Evolutionary conservation across 2,329 filamentous ascomycete genomes (phyloP).

Genomic region (Aureobasidium sp.): DNA sequence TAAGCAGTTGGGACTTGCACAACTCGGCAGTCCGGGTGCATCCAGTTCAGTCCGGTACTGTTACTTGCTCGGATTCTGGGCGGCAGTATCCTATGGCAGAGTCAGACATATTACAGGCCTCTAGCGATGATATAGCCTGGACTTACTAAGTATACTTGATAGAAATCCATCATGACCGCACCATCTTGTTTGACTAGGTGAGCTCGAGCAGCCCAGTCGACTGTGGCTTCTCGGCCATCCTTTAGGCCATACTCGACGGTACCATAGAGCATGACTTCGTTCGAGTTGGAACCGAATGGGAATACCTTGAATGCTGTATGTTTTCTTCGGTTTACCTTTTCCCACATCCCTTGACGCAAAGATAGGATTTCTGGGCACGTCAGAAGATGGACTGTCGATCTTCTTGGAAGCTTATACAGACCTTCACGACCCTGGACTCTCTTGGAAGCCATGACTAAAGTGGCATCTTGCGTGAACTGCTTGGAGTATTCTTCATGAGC

Average conservation of each 20-base stretch:
- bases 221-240: constrained; percentile 36
- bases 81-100: constrained; percentile 16
- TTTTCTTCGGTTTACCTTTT: constrained; percentile 39
- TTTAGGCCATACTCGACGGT: constrained; percentile 46
- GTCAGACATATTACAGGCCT: background rate
- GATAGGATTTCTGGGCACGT: constrained; percentile 39
- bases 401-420: constrained; percentile 19
- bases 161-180: constrained; percentile 46
- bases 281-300: constrained; percentile 37
- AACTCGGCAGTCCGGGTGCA: background rate
- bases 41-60: background rate
- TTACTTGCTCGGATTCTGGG: constrained; percentile 17
- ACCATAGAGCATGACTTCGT: constrained; percentile 48
- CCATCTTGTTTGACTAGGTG: constrained; percentile 45
- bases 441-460: constrained; percentile 46
- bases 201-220: constrained; percentile 50
- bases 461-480: constrained; percentile 42
- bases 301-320: constrained; percentile 44
- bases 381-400: background rate
- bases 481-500: constrained; percentile 43
- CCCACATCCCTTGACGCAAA: constrained; percentile 47
- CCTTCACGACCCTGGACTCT: constrained; percentile 38
- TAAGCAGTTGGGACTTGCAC: background rate
- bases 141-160: constrained; percentile 46
- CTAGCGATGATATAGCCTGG: background rate